These are phyloP conservation scores for Diplodia sapinea DNA, from an alignment of 2,329 filamentous ascomycete species.

Conservation along the genomic window DNA sequence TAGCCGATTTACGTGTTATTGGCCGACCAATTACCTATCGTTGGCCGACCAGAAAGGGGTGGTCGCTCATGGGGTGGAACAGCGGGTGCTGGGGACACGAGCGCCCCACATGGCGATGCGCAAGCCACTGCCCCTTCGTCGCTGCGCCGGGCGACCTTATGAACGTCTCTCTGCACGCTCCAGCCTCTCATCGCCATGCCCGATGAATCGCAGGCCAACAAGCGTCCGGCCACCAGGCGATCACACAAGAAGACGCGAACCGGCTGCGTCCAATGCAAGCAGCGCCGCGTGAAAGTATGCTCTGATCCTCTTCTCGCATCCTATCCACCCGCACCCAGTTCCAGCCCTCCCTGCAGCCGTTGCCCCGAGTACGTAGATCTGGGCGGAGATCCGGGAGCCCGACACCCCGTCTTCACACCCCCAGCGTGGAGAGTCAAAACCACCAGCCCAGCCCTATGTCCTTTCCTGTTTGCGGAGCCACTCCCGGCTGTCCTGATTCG, in stretches of 20 bases:
- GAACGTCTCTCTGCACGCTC: constrained; percentile 15
- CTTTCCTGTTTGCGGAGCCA: not conserved
- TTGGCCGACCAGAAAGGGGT: too few species aligned
- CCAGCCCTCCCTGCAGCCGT: constrained; percentile 15
- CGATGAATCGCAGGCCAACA: constrained; percentile 20
- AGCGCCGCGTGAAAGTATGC: constrained; percentile 30
- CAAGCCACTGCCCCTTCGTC: constrained; percentile 15
- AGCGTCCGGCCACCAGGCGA: constrained; percentile 22
- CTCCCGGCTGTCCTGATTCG: too few species aligned
- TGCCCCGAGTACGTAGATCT: not conserved
- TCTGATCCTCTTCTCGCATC: not conserved
- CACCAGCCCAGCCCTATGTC: not conserved
- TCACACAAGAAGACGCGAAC: constrained; percentile 31
- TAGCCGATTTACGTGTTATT: too few species aligned
- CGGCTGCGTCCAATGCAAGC: constrained; percentile 30
- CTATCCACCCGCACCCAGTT: not conserved
- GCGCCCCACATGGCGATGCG: constrained; percentile 23
- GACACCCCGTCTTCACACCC: too few species aligned
- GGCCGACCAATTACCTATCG: too few species aligned
- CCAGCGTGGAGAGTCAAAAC: not conserved
- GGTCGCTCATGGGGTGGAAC: too few species aligned
- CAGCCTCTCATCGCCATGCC: constrained; percentile 22
- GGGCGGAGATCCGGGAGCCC: not conserved
- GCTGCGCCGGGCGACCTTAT: constrained; percentile 2
- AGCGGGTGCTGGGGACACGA: constrained; percentile 1